A percentile compares a stretch with the other conserved stretches of the same genome.
Conservation (phyloP, 148 eudicot genomes). For the Amaranthus cruentus region DNA sequence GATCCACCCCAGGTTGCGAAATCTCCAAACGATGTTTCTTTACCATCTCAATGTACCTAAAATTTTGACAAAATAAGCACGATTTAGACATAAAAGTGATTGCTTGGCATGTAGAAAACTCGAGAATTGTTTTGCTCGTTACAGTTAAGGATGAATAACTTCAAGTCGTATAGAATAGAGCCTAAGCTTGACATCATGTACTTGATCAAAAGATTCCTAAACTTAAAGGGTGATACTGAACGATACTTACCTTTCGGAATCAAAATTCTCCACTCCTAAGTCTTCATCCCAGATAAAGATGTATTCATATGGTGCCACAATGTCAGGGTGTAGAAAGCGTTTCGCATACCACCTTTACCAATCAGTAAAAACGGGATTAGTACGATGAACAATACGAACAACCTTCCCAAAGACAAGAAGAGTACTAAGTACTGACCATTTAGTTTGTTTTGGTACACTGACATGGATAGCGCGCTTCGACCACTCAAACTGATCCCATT, state of each 20-base stretch:
- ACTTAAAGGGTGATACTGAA: not conserved
- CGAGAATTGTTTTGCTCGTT: no score
- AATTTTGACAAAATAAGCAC: conserved; percentile 11
- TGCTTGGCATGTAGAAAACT: no score
- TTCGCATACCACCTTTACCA: conserved; percentile 92
- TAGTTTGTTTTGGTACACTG: conserved; percentile 66
- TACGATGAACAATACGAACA: not conserved
- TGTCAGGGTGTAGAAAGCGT: conserved; percentile 87
- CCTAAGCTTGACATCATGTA: no score
- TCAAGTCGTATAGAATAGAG: not conserved
- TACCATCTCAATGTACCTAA: conserved; percentile 72
- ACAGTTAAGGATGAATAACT: not conserved
- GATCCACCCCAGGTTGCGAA: conserved; percentile 90
- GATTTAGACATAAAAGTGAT: not conserved
- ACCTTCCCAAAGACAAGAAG: not conserved
- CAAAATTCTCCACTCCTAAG: conserved; percentile 75
- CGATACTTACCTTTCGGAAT: conserved; percentile 75
- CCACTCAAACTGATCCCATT: conserved; percentile 90
- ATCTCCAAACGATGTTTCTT: conserved; percentile 86
- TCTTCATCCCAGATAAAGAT: conserved; percentile 98
- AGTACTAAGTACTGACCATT: conserved; percentile 41
- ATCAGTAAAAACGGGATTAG: conserved; percentile 8
- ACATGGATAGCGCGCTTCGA: conserved; percentile 74
- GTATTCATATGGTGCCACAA: conserved; percentile 89
- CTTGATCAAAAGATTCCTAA: no score